A percentile compares a stretch with the other conserved stretches of the same genome.
Evolutionary conservation across 2,329 filamentous ascomycete species (phyloP).

Genomic region (Aspergillus ustus): DNA sequence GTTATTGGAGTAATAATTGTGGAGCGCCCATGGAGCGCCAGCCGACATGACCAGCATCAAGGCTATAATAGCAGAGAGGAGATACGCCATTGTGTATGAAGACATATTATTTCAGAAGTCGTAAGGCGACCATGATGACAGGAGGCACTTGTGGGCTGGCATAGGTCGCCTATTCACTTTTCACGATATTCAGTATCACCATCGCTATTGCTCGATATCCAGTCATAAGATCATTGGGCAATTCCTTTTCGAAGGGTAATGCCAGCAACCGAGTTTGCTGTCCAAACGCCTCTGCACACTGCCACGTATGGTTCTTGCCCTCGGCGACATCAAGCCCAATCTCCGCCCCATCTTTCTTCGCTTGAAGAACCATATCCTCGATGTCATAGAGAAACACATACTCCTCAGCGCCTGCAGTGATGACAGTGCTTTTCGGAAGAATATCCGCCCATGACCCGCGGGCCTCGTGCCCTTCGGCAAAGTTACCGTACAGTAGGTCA

Average conservation of each 20-base stretch:
- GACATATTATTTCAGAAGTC: too few relatives aligned
- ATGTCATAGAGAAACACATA: slow-evolving; percentile 23
- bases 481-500: slow-evolving; percentile 16
- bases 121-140: too few relatives aligned
- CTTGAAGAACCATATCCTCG: slow-evolving; percentile 17
- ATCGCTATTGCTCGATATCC: slow-evolving; percentile 24
- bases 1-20: too few relatives aligned
- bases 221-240: slow-evolving; percentile 8
- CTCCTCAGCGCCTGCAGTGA: slow-evolving; percentile 23
- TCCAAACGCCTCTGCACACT: slow-evolving; percentile 21
- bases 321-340: slow-evolving; percentile 10
- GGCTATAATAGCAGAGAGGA: too few relatives aligned
- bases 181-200: slow-evolving; percentile 40
- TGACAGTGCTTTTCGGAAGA: slow-evolving; percentile 18
- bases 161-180: neutral
- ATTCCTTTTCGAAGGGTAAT: slow-evolving; percentile 4
- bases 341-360: slow-evolving; percentile 9
- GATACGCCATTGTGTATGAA: too few relatives aligned
- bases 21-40: too few relatives aligned
- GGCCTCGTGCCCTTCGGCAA: slow-evolving; percentile 5
- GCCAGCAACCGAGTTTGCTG: slow-evolving; percentile 19
- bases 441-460: slow-evolving; percentile 22
- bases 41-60: too few relatives aligned
- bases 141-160: neutral
- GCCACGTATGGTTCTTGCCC: slow-evolving; percentile 23